Evolutionary conservation across 2,329 filamentous ascomycete genomes (phyloP).

Genomic region (Sarocladium strictum): DNA sequence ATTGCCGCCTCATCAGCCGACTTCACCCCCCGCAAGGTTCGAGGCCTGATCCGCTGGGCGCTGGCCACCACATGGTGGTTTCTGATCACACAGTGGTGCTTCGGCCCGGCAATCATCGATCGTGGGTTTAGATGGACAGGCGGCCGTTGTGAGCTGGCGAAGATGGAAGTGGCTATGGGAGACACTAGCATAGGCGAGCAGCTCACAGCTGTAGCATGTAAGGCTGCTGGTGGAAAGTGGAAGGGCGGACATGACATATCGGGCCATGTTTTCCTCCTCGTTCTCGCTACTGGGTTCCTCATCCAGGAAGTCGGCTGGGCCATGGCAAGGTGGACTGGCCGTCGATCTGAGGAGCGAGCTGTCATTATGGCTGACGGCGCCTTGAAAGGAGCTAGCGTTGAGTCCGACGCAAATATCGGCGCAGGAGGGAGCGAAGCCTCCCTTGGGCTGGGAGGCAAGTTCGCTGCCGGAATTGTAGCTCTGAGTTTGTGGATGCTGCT

Average conservation of each 20-base stretch:
- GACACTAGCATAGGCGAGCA: slow-evolving; percentile 42
- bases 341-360: slow-evolving; percentile 53
- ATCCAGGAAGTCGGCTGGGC: slow-evolving; percentile 71
- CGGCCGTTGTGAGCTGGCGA: slow-evolving; percentile 66
- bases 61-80: slow-evolving; percentile 76
- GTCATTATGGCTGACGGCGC: slow-evolving; percentile 63
- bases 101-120: slow-evolving; percentile 86
- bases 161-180: slow-evolving; percentile 39
- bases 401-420: slow-evolving; percentile 25
- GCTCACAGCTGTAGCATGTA: slow-evolving; percentile 74
- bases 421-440: slow-evolving; percentile 19
- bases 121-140: slow-evolving; percentile 84
- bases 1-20: slow-evolving; percentile 17
- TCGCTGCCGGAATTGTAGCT: slow-evolving; percentile 57
- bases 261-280: slow-evolving; percentile 89
- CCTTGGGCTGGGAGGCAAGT: slow-evolving; percentile 44
- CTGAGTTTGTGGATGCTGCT: slow-evolving; percentile 92
- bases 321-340: slow-evolving; percentile 34
- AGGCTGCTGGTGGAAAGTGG: slow-evolving; percentile 77
- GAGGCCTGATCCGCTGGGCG: slow-evolving; percentile 62
- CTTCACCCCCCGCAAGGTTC: slow-evolving; percentile 33
- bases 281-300: slow-evolving; percentile 75
- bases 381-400: slow-evolving; percentile 51
- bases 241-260: slow-evolving; percentile 93
- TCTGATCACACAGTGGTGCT: slow-evolving; percentile 92